Evolutionary conservation across 768 basidiomycete genomes (phyloP).

Genomic region (Tephrocybe rancida): DNA sequence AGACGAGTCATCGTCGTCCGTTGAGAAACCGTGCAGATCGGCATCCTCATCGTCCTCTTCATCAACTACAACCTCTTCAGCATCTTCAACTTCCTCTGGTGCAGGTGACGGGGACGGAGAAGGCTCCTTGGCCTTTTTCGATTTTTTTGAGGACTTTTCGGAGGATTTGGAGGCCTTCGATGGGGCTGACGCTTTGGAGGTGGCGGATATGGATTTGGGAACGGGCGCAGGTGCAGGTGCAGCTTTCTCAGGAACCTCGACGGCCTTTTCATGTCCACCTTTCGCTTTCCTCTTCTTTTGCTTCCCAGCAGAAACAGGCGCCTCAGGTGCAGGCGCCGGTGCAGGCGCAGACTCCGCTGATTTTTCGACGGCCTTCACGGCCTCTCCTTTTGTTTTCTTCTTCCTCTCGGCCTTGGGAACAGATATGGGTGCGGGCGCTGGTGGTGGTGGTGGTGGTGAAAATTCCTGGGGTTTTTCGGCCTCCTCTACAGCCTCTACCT

Average conservation of each 20-base stretch:
- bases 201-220: slow-evolving; percentile 10
- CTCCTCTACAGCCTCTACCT: background rate
- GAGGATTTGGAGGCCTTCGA: slow-evolving; percentile 6
- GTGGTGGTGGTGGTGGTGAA: no score
- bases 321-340: no score
- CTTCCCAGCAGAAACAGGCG: no score
- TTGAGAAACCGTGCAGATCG: slow-evolving; percentile 72
- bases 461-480: slow-evolving; percentile 2
- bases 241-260: background rate
- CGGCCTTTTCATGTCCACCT: no score
- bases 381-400: background rate
- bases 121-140: slow-evolving; percentile 18
- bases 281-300: slow-evolving; percentile 12
- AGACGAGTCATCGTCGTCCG: slow-evolving; percentile 77
- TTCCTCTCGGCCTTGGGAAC: background rate
- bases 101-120: slow-evolving; percentile 16
- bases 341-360: no score
- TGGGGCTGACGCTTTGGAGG: slow-evolving; percentile 5
- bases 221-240: background rate
- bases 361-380: background rate
- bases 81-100: slow-evolving; percentile 15
- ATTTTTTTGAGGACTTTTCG: slow-evolving; percentile 18
- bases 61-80: slow-evolving; percentile 23
- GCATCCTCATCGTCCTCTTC: slow-evolving; percentile 43
- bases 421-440: slow-evolving; percentile 2